Evolutionary conservation across 495 filamentous ascomycete species (phyloP), one percentile per base, ranked within the genome.

Genomic region (Podospora didyma): DNA sequence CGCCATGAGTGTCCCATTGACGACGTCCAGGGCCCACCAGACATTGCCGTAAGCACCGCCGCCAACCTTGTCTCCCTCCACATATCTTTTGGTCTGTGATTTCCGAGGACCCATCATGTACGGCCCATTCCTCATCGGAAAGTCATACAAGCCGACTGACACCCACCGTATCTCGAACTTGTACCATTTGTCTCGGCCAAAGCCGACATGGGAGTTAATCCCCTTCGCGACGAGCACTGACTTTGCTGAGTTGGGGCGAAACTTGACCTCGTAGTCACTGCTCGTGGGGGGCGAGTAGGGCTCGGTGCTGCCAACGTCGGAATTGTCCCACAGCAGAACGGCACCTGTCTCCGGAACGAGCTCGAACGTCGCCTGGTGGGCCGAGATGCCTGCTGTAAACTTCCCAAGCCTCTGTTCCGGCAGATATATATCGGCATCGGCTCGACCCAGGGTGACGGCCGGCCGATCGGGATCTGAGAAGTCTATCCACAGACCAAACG

Each of bases 1-100:
- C 26, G 67, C 69, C 35, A 71, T 69, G 35, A 62, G 26, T 17
- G 46, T 31, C 7, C 67, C 69, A 1, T 46, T 64, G 2, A 50
- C 62, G 10, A 58, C 35, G 47, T 73, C 61, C 14, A 73, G 1
- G 11, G 55, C 66, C 51, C 51, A 56, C 22, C 51, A 70, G n/a
- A 71, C 69, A 3, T 51, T 60, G 17, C 66, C 67, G 28, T 70
- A 73, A 17, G 64, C 60, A 31, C 70, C 66, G 2, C 59, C 64
- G 9, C 68, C 68, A 16, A 73, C 54, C 47, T 59, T 62, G 0
- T 56, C 49, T 0, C 56, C 56, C 39, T 61, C 5, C 7, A 71
- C 51, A 35, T 71, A 69, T 17, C 59, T 60, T 22, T 65, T 69
- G 3, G 21, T 21, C 21, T 35, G 44, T n/a, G 56, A 22, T 0